A percentile compares a stretch with the other conserved stretches of the same genome.
Evolutionary conservation across 139 green algal species (phyloP).

Genomic region (Trebouxia sp.): DNA sequence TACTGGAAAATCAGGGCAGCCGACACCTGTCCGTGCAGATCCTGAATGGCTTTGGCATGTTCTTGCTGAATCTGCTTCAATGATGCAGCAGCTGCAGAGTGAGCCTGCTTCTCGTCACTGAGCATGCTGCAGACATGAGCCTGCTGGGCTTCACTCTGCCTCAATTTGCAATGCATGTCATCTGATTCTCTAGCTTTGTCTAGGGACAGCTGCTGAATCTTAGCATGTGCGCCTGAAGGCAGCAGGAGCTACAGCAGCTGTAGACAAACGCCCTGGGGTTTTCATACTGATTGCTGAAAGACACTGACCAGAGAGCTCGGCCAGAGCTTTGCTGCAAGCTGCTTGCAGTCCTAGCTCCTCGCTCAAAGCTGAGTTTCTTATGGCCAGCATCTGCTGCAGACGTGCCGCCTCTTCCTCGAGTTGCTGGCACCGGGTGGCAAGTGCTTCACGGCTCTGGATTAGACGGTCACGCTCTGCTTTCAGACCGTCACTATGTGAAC

Average conservation of each 20-base stretch:
- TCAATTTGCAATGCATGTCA: not conserved
- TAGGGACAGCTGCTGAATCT: not conserved
- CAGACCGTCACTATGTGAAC: not conserved
- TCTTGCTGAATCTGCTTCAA: not conserved
- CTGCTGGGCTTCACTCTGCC: not conserved
- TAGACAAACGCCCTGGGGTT: no score
- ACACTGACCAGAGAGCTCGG: not conserved
- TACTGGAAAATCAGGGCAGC: no score
- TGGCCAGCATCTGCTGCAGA: not conserved
- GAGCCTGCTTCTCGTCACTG: constrained; percentile 5
- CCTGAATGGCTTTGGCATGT: not conserved
- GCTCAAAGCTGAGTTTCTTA: not conserved
- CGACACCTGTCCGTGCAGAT: not conserved
- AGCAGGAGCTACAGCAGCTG: no score
- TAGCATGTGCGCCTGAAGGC: not conserved
- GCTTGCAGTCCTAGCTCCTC: not conserved
- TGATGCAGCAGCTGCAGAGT: not conserved
- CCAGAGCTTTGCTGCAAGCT: not conserved
- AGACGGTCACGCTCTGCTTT: constrained; percentile 1
- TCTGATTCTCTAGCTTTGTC: not conserved
- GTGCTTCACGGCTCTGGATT: not conserved
- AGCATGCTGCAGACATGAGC: not conserved
- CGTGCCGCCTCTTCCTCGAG: not conserved
- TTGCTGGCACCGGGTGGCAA: not conserved
- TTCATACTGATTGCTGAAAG: no score